phyloP scores from a whole-genome alignment of 108 stramenopile species.

The Cylindrotheca closterium region DNA sequence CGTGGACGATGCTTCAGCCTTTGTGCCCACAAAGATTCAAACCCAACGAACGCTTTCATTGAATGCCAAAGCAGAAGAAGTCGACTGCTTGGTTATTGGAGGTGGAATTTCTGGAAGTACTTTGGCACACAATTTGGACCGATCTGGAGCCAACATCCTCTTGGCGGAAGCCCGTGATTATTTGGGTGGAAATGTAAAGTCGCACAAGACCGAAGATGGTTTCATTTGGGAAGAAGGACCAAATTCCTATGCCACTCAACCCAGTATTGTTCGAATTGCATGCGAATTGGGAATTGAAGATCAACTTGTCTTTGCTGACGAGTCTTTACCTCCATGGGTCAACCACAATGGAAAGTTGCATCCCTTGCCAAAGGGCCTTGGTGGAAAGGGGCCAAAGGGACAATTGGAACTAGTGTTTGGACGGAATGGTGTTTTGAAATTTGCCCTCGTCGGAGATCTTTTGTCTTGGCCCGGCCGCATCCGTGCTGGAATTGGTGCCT shows the following conservation, averaged over 20 bases:
- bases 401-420: constrained; percentile 85
- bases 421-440: constrained; percentile 75
- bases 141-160: constrained; percentile 50
- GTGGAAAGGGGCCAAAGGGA: constrained; percentile 80
- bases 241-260: constrained; percentile 90
- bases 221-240: constrained; percentile 97
- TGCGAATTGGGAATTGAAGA: constrained; percentile 88
- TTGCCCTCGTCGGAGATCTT: constrained; percentile 65
- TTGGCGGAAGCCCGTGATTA: constrained; percentile 81
- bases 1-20: neutral
- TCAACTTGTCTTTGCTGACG: constrained; percentile 92
- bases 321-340: constrained; percentile 83
- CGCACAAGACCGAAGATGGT: constrained; percentile 67
- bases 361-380: constrained; percentile 88
- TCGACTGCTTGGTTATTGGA: constrained; percentile 90
- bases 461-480: constrained; percentile 94
- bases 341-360: constrained; percentile 87
- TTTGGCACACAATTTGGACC: constrained; percentile 83
- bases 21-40: constrained; percentile 3
- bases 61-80: neutral
- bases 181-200: constrained; percentile 94
- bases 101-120: constrained; percentile 91
- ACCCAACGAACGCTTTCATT: neutral
- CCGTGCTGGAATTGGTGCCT: constrained; percentile 93
- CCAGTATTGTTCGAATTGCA: constrained; percentile 84